Evolutionary conservation across 768 basidiomycete genomes (phyloP), one percentile per base, ranked within the genome.

Genomic region (Auricularia auricula-judae): DNA sequence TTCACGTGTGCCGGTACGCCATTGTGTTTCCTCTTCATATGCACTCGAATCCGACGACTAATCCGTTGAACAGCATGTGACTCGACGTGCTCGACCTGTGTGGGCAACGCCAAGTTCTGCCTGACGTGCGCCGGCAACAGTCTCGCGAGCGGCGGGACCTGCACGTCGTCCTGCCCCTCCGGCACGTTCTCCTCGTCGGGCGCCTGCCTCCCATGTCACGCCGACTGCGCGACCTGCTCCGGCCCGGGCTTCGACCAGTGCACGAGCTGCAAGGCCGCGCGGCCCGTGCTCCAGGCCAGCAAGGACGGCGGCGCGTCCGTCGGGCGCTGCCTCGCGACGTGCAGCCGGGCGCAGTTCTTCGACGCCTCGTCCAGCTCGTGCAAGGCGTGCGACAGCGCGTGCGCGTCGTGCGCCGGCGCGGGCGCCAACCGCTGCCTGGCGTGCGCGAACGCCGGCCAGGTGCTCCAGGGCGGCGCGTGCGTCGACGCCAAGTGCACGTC

Each of bases 141-240:
- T 68, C 78, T 92, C 21, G 89, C 89, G 33, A 84, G 84, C 12
- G 74, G 76, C 36, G 93, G 93, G 11, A 83, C 84, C 73, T 96
- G 93, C 70, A 83, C 89, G 58, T 76, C 82, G 18, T 81, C 84
- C 4, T 95, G 92, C 70, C 90, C 93, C 0, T 80, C 85, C 44
- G 84, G 83, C 65, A 83, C 86, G 1, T 87, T 93, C 75, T 75
- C 79, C 62, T 81, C 88, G 11, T 80, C 84, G 36, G 83, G 85
- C 29, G 74, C 82, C 34, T 95, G 93, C 76, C 71, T 84, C 63
- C 69, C 85, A 4, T 96, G 93, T 73, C 92, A 95, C 66, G 85
- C 91, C 0, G 93, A 95, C 71, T 96, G 93, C 70, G 84, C 83
- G 16, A 85, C 87, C 1, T 96, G 93, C 74, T 84, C 85, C 29